Conservation (phyloP, 495 filamentous ascomycete genomes). For the Annulohypoxylon nitens region DNA sequence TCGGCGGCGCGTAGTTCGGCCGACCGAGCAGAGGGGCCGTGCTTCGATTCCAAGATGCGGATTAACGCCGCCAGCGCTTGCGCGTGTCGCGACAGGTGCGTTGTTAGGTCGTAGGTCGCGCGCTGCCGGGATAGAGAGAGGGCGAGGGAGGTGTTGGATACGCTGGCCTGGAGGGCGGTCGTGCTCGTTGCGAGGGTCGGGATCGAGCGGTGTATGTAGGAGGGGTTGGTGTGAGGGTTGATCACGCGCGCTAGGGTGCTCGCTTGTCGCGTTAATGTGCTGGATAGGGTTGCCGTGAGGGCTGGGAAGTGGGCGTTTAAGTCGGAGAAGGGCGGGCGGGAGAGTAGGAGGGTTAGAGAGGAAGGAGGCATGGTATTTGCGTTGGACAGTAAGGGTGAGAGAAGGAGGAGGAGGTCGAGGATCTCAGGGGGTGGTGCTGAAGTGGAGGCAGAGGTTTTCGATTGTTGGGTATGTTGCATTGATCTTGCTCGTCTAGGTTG, state of each 20-base stretch:
- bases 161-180: constrained; percentile 40
- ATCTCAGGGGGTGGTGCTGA: constrained; percentile 50
- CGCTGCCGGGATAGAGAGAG: constrained; percentile 54
- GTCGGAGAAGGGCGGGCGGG: constrained; percentile 57
- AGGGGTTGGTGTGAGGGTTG: constrained; percentile 64
- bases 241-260: constrained; percentile 59
- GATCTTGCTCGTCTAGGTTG: constrained; percentile 49
- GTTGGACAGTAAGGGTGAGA: constrained; percentile 56
- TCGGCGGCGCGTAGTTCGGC: constrained; percentile 71
- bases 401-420: constrained; percentile 59
- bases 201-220: constrained; percentile 64
- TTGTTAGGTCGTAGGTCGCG: constrained; percentile 46
- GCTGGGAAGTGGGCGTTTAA: constrained; percentile 57
- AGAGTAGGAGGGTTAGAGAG: constrained; percentile 53
- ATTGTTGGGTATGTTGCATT: constrained; percentile 31
- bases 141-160: constrained; percentile 39
- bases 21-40: constrained; percentile 73
- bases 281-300: constrained; percentile 57
- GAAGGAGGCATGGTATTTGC: constrained; percentile 38
- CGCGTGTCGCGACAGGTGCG: constrained; percentile 50
- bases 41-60: constrained; percentile 64
- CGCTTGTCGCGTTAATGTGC: constrained; percentile 55
- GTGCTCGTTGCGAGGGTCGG: constrained; percentile 54
- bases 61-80: constrained; percentile 52
- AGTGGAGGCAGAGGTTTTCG: constrained; percentile 35